Evolutionary conservation across 768 basidiomycete species (phyloP).

Genomic region (Tulasnella sp.): DNA sequence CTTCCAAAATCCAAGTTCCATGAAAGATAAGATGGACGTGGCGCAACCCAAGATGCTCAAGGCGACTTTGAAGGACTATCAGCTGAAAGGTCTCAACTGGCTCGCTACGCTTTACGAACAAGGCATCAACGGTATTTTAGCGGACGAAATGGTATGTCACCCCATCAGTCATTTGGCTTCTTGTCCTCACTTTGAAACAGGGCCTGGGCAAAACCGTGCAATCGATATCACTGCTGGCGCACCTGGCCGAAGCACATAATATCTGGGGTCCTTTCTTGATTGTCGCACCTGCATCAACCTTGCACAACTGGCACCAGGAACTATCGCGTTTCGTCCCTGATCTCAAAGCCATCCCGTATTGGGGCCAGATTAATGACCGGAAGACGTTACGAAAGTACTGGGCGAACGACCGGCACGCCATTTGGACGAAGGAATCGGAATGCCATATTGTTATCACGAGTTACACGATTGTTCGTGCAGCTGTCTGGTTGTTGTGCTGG

Average conservation of each 20-base stretch:
- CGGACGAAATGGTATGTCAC: conserved; percentile 72
- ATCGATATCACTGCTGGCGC: conserved; percentile 90
- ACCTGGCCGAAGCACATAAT: conserved; percentile 92
- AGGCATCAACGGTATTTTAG: conserved; percentile 97
- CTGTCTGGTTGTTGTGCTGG: conserved; percentile 13
- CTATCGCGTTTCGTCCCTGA: conserved; percentile 88
- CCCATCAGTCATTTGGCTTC: neutral
- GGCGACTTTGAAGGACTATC: conserved; percentile 96
- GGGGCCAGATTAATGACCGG: conserved; percentile 95
- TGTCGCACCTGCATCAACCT: conserved; percentile 90
- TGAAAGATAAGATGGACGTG: conserved; percentile 73
- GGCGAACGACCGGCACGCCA: conserved; percentile 95
- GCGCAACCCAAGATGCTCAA: conserved; percentile 91
- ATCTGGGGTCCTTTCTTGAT: conserved; percentile 99
- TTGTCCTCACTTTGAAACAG: conserved; percentile 7
- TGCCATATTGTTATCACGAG: conserved; percentile 96
- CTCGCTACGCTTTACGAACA: conserved; percentile 94
- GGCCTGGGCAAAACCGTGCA: conserved; percentile 68
- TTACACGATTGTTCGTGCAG: conserved; percentile 85
- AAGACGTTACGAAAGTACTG: conserved; percentile 91
- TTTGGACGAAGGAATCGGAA: conserved; percentile 69
- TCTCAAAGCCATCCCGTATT: conserved; percentile 92
- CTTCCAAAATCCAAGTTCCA: conserved; percentile 94
- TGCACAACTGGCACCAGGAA: conserved; percentile 99
- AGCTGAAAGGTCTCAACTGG: conserved; percentile 97